phyloP scores from a whole-genome alignment of 2,329 filamentous ascomycete species.

The Fonsecaea erecta region DNA sequence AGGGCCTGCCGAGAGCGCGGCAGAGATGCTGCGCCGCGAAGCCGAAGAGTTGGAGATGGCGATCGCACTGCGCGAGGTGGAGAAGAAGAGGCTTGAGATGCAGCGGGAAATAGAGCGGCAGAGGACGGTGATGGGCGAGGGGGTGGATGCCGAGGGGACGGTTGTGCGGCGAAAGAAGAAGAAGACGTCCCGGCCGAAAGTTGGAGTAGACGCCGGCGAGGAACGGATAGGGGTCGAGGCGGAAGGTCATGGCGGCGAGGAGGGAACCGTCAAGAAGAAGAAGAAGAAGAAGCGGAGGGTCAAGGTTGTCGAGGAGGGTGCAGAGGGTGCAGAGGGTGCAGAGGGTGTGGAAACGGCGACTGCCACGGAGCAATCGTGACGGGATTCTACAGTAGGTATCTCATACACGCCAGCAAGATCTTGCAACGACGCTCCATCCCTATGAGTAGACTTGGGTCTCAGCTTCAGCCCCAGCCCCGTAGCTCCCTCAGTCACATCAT shows the following conservation, averaged over 20 bases:
- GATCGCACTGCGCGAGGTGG: conserved; percentile 84
- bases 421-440: not conserved
- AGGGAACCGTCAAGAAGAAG: conserved; percentile 33
- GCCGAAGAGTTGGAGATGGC: conserved; percentile 87
- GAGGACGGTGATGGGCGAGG: conserved; percentile 52
- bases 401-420: not conserved
- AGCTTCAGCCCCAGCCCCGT: not conserved
- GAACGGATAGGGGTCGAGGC: not conserved
- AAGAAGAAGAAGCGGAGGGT: conserved; percentile 37
- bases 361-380: not conserved
- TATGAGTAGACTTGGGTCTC: no score
- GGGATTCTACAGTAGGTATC: not conserved
- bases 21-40: conserved; percentile 63
- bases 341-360: not conserved
- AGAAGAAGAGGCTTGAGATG: conserved; percentile 86
- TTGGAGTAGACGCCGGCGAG: not conserved
- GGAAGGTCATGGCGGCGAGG: conserved; percentile 19
- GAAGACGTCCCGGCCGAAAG: conserved; percentile 51
- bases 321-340: not conserved
- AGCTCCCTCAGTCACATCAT: not conserved
- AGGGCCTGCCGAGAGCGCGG: conserved; percentile 45
- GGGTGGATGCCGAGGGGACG: conserved; percentile 51
- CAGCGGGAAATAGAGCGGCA: conserved; percentile 52
- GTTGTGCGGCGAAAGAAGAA: conserved; percentile 65
- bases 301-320: conserved; percentile 14